phyloP scores from a whole-genome alignment of 768 basidiomycete genomes.

The Panaeolus cyanescens region DNA sequence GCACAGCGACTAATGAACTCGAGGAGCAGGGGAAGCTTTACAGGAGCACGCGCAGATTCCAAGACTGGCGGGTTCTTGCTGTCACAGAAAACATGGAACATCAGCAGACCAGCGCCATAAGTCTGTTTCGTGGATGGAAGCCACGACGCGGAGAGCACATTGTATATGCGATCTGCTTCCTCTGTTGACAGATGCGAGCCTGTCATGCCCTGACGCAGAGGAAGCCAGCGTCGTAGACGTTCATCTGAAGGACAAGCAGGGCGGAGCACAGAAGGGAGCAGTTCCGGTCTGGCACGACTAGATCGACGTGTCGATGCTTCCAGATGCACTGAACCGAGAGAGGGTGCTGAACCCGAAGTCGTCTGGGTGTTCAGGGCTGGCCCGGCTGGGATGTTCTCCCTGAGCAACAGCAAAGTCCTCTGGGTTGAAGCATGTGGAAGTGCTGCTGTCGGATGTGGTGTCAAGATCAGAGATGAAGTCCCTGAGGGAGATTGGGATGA shows the following conservation, averaged over 20 bases:
- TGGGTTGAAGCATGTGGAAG: too few species aligned
- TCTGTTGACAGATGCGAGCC: too few species aligned
- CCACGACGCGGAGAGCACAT: slow-evolving; percentile 19
- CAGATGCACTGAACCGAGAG: neutral
- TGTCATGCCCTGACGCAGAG: neutral
- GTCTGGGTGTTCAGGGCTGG: too few species aligned
- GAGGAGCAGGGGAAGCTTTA: slow-evolving; percentile 16
- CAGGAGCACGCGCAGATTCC: slow-evolving; percentile 25
- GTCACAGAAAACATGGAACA: slow-evolving; percentile 9
- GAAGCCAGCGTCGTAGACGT: slow-evolving; percentile 18
- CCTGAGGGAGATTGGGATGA: slow-evolving; percentile 19
- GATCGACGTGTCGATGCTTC: too few species aligned
- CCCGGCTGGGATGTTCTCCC: too few species aligned
- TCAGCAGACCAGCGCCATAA: slow-evolving; percentile 5
- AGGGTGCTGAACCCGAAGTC: slow-evolving; percentile 10
- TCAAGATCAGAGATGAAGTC: neutral
- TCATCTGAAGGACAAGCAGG: slow-evolving; percentile 23
- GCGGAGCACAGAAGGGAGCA: slow-evolving; percentile 1
- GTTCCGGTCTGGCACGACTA: too few species aligned
- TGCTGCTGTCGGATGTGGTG: too few species aligned
- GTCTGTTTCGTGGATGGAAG: neutral
- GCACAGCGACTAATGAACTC: slow-evolving; percentile 17
- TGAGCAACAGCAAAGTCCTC: too few species aligned
- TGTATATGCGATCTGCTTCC: slow-evolving; percentile 12
- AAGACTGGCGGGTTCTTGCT: slow-evolving; percentile 8